Evolutionary conservation across 768 basidiomycete genomes (phyloP).

Genomic region (Suillus clintonianus): DNA sequence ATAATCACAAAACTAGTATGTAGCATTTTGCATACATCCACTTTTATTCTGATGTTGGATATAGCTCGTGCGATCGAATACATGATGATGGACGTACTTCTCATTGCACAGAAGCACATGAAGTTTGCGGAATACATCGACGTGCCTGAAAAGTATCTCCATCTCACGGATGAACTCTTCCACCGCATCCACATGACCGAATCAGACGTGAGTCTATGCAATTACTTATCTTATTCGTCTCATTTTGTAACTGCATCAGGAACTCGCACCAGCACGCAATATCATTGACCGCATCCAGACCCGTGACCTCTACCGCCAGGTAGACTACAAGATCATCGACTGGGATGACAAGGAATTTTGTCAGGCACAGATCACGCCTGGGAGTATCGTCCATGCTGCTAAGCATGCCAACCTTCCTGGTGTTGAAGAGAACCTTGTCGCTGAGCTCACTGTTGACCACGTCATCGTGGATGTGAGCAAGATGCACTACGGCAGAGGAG

Average conservation of each 20-base stretch:
- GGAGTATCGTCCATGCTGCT: constrained; percentile 46
- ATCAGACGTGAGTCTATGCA: constrained; percentile 23
- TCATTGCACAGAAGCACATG: constrained; percentile 64
- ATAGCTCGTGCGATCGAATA: constrained; percentile 77
- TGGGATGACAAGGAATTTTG: constrained; percentile 31
- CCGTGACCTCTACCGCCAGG: constrained; percentile 69
- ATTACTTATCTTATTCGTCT: neutral
- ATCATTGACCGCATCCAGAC: constrained; percentile 63
- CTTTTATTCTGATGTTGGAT: neutral
- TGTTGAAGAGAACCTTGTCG: constrained; percentile 29
- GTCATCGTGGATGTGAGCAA: constrained; percentile 63
- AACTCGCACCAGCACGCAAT: constrained; percentile 54
- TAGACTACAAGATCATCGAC: constrained; percentile 62
- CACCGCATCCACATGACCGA: constrained; percentile 55
- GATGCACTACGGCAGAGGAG: constrained; percentile 81
- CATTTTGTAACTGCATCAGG: constrained; percentile 38
- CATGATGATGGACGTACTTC: constrained; percentile 83
- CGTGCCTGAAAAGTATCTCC: constrained; percentile 59
- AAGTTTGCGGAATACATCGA: constrained; percentile 58
- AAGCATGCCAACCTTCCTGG: constrained; percentile 26
- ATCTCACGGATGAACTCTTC: constrained; percentile 71
- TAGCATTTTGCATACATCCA: neutral
- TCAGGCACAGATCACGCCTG: constrained; percentile 35
- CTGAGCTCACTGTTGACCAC: constrained; percentile 44
- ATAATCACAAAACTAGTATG: constrained; percentile 76